A percentile compares a stretch with the other conserved stretches of the same genome.
These are phyloP conservation scores for Theobroma grandiflorum DNA, from an alignment of 441 rosid genomes.

Conservation along the genomic window DNA sequence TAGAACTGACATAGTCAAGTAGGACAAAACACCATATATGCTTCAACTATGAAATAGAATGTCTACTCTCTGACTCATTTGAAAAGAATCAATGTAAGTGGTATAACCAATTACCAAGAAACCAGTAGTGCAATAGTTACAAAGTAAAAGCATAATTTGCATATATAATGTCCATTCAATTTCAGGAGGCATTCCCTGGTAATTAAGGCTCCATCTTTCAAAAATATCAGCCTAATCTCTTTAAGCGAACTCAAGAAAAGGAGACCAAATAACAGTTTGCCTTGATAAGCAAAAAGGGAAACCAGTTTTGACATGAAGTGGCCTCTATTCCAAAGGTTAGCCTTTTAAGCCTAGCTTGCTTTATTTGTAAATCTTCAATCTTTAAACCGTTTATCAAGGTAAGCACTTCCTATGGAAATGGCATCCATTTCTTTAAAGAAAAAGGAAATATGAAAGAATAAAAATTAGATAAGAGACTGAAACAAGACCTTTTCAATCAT, in stretches of 20 bases:
- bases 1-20: not conserved
- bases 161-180: not conserved
- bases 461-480: not conserved
- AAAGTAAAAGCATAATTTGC: not conserved
- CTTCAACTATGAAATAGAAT: constrained; percentile 1
- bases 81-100: not conserved
- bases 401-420: not conserved
- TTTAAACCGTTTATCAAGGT: not conserved
- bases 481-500: not conserved
- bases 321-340: constrained; percentile 12
- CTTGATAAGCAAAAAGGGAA: not conserved
- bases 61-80: not conserved
- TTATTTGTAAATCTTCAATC: not conserved
- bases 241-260: not conserved
- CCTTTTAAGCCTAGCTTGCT: not conserved
- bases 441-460: not conserved
- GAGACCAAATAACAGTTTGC: not conserved
- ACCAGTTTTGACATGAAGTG: not conserved
- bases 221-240: not conserved
- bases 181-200: not conserved
- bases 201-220: not conserved
- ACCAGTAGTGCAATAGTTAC: not conserved
- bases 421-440: not conserved
- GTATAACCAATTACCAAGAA: not conserved
- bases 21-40: not conserved